Base-by-base conservation (phyloP, 129 eudicot genomes). In the Pittosporum tobira region DNA sequence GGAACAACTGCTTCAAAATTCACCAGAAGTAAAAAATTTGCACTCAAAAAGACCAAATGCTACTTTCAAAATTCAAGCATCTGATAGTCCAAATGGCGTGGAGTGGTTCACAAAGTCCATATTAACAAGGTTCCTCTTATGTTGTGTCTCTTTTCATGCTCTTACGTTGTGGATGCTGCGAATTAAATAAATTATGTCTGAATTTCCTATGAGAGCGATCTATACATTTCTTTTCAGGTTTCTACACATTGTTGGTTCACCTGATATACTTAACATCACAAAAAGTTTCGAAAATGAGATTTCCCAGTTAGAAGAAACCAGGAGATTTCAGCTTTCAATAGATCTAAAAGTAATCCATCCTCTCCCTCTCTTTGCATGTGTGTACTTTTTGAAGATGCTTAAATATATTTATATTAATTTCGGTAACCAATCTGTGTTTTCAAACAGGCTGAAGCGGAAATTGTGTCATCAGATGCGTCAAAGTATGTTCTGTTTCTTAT, bases 41-140 rank as follows among this genome's bases (percentile, higher is more conserved):
- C 59, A 77, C 67, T 66, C 73, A 25, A 60, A 81, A 67, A 87
- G 88, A 48, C 77, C 77, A 18, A 48, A 63, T 70, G 76, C 72
- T 23, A 77, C 61, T 40, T 81, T 84, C 58, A 84, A 61, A 74
- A 68, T 93, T 60, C 69, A 69, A 40, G 72, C 76, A 13, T 82
- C 88, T 3, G 69, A 65, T 16, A 75, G 27, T 45, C 54, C 34
- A 31, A 47, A 45, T 31, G 77, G 66, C 59, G 53, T 47, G 19
- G 31, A 62, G 46, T 93, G 99, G 94, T 93, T 93, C 74, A 87
- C 88, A 52, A 79, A 68, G 64, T 40, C 88, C 49, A 84, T 87
- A 60, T 63, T 93, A 51, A 70, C 58, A 51, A 93, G 99, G 99
- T 93, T 42, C 61, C 42, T 67, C 24, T 56, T 21, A 59, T 62